Base-by-base conservation (phyloP, 352 stramenopile species). In the Lagenidium giganteum region DNA sequence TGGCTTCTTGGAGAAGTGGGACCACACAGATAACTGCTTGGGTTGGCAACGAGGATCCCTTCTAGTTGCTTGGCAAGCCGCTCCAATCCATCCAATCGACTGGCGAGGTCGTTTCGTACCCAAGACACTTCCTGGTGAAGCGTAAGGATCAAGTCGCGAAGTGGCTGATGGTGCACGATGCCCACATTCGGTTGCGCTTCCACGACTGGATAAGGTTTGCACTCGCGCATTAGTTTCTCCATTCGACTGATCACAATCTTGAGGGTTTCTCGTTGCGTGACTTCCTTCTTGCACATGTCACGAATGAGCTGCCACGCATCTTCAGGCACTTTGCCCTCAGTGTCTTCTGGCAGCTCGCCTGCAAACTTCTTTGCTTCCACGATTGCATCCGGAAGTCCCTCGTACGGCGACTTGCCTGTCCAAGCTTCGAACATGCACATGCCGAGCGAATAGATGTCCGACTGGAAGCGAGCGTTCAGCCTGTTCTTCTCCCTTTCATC, bases 391-490 rank as follows among this genome's bases (percentile, higher is more conserved):
- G 9, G 9, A 32, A 50, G 6, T 12, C 22, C 37, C 8, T 32
- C 30, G 42, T 42, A 58, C 20, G 54, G 42, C 9, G n/a, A 12
- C 13, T 13, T 17, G 22, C 43, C 51, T 20, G 30, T 53, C 27
- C 54, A 29, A 9, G 47, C 57, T 30, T 67, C 57, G 26, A 51
- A 60, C 16, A 67, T 9, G 25, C 57, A 67, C 52, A 67, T 59
- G 16, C 57, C 57, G 21, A 67, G 47, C 12, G 55, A 32, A 45
- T 64, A 64, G 3, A 64, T 34, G 36, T 64, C 55, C 13, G 55
- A 64, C 43, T 55, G 32, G n/a, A 53, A 26, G 14, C 43, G 42
- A n/a, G 23, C 20, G n/a, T 55, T 56, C 9, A 40, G 9, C 17
- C 36, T 54, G 30, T 49, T 21, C 25, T 34, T 36, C 14, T 45